Evolutionary conservation across 2,329 filamentous ascomycete genomes (phyloP).

Genomic region (Dothidotthia symphoricarpi): DNA sequence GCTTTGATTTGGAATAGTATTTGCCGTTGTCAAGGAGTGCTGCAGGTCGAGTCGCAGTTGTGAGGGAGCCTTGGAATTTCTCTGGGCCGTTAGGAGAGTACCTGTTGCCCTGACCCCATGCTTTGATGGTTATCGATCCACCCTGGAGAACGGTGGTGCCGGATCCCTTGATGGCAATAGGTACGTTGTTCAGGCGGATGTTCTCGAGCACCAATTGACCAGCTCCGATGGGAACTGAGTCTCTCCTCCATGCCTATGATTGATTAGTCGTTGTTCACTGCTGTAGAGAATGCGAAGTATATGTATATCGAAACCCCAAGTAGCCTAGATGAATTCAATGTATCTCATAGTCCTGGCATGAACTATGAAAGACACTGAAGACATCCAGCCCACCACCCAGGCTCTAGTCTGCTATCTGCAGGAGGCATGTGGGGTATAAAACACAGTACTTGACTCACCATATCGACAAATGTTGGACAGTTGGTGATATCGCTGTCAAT

Average conservation of each 20-base stretch:
- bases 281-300: background rate
- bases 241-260: slow-evolving; percentile 30
- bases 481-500: slow-evolving; percentile 57
- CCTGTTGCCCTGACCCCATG: slow-evolving; percentile 39
- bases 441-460: slow-evolving; percentile 18
- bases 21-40: slow-evolving; percentile 49
- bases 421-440: no score
- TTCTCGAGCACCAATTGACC: slow-evolving; percentile 59
- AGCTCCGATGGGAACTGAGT: slow-evolving; percentile 45
- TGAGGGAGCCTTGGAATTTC: slow-evolving; percentile 49
- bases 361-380: background rate
- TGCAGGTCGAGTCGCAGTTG: slow-evolving; percentile 48
- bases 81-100: slow-evolving; percentile 44
- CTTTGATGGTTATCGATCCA: slow-evolving; percentile 34
- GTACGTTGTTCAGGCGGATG: slow-evolving; percentile 42
- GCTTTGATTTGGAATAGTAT: slow-evolving; percentile 55
- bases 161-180: slow-evolving; percentile 32
- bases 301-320: no score
- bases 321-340: no score
- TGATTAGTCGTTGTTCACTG: background rate
- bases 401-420: no score
- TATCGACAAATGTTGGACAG: slow-evolving; percentile 52
- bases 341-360: background rate
- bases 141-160: slow-evolving; percentile 32
- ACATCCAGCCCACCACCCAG: no score